A percentile compares a stretch with the other conserved stretches of the same genome.
Conservation (phyloP, 345 rosid genomes). For the Salix caprea region DNA sequence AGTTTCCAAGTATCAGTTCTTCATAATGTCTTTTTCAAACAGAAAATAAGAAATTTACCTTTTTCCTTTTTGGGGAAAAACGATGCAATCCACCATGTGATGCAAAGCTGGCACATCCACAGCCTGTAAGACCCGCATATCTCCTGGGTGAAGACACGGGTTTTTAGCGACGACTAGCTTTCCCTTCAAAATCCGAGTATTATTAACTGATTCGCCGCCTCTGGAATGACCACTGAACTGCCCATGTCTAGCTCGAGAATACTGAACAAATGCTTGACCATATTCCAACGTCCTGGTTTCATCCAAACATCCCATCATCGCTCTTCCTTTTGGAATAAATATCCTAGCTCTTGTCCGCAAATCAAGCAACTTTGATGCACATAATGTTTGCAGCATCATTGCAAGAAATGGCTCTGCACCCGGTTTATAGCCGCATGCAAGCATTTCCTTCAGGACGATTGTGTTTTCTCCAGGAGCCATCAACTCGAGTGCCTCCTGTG, state of each 20-base stretch:
- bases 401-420: conserved; percentile 21
- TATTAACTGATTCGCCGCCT: neutral
- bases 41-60: conserved; percentile 23
- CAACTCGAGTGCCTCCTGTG: conserved; percentile 17
- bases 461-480: conserved; percentile 20
- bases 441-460: conserved; percentile 13
- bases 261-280: conserved; percentile 30
- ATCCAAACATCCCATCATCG: conserved; percentile 32
- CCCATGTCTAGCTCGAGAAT: neutral
- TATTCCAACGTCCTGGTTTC: conserved; percentile 27
- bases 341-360: conserved; percentile 18
- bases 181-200: conserved; percentile 9
- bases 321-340: conserved; percentile 20
- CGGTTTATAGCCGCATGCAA: conserved; percentile 14
- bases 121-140: conserved; percentile 44
- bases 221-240: neutral
- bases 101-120: conserved; percentile 39
- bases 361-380: conserved; percentile 19
- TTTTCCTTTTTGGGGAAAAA: conserved; percentile 53
- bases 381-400: conserved; percentile 21
- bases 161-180: conserved; percentile 44
- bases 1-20: neutral
- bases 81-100: conserved; percentile 57
- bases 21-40: neutral
- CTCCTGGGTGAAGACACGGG: conserved; percentile 71